Conservation (phyloP, 495 filamentous ascomycete genomes). For the Annulohypoxylon bovei region DNA sequence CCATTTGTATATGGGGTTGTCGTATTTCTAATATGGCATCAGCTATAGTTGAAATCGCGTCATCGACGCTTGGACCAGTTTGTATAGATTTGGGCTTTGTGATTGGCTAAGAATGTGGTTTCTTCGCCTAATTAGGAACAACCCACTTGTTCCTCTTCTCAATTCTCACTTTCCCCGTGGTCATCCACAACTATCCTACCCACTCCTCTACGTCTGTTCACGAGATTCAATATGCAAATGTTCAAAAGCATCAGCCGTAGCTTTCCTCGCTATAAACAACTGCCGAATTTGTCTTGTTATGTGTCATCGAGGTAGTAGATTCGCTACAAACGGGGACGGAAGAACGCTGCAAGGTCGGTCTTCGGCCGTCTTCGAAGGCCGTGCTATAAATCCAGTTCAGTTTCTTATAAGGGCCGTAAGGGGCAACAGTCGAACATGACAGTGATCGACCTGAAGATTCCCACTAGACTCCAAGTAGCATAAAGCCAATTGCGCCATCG, state of each 20-base stretch:
- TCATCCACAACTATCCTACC: not conserved
- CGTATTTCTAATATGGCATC: conserved; percentile 35
- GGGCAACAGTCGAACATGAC: not conserved
- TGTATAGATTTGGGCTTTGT: conserved; percentile 5
- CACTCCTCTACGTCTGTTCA: not conserved
- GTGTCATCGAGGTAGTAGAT: not conserved
- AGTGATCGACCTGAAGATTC: conserved; percentile 1
- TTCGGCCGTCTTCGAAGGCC: conserved; percentile 1
- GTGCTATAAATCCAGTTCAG: not conserved
- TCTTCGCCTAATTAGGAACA: conserved; percentile 33
- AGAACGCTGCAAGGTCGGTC: not conserved
- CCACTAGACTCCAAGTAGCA: conserved; percentile 29
- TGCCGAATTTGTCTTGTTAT: conserved; percentile 11
- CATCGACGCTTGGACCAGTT: conserved; percentile 31
- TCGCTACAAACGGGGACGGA: not conserved
- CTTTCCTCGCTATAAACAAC: not conserved
- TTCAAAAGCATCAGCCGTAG: conserved; percentile 12
- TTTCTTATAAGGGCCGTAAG: conserved; percentile 4
- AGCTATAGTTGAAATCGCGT: conserved; percentile 25
- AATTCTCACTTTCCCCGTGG: not conserved
- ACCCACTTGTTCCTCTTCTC: conserved; percentile 14
- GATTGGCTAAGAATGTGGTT: conserved; percentile 19
- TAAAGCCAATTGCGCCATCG: conserved; percentile 39
- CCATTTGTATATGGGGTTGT: not conserved
- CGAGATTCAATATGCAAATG: conserved; percentile 7